Evolutionary conservation across 2,329 filamentous ascomycete genomes (phyloP).

Genomic region (Capronia americana): DNA sequence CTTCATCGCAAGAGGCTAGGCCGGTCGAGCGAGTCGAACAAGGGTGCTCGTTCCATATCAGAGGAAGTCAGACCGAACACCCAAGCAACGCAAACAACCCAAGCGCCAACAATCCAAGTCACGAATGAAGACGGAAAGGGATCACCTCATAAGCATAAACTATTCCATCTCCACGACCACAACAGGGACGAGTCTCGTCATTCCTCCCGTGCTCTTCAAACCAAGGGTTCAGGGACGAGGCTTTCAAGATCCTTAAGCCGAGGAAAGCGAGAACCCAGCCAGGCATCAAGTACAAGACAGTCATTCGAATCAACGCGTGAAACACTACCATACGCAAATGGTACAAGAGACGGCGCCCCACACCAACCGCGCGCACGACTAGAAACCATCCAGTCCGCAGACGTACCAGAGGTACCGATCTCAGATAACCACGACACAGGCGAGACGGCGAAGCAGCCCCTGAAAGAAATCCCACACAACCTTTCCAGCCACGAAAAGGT

Average conservation of each 20-base stretch:
- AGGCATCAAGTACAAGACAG: slow-evolving; percentile 18
- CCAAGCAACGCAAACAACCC: slow-evolving; percentile 39
- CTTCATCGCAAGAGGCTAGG: slow-evolving; percentile 68
- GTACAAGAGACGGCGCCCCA: background rate
- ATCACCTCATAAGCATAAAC: slow-evolving; percentile 42
- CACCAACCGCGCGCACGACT: slow-evolving; percentile 10
- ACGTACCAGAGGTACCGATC: slow-evolving; percentile 28
- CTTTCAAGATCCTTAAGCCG: slow-evolving; percentile 31
- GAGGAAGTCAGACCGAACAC: slow-evolving; percentile 36
- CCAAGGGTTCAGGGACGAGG: background rate
- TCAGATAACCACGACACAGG: slow-evolving; percentile 28
- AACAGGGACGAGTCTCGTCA: slow-evolving; percentile 21
- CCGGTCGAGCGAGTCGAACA: slow-evolving; percentile 52
- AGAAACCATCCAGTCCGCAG: slow-evolving; percentile 36
- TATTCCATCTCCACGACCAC: slow-evolving; percentile 44
- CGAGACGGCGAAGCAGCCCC: slow-evolving; percentile 29
- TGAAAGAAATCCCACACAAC: slow-evolving; percentile 45
- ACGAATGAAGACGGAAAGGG: slow-evolving; percentile 64
- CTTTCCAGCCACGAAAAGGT: slow-evolving; percentile 44
- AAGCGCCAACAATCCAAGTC: slow-evolving; percentile 76
- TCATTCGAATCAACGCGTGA: slow-evolving; percentile 32
- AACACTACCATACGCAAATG: slow-evolving; percentile 9
- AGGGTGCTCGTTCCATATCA: slow-evolving; percentile 34
- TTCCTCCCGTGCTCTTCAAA: slow-evolving; percentile 11
- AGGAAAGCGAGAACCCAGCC: slow-evolving; percentile 22